Evolutionary conservation across 352 stramenopile species (phyloP), one percentile per base, ranked within the genome.

Genomic region (Sclerospora graminicola): DNA sequence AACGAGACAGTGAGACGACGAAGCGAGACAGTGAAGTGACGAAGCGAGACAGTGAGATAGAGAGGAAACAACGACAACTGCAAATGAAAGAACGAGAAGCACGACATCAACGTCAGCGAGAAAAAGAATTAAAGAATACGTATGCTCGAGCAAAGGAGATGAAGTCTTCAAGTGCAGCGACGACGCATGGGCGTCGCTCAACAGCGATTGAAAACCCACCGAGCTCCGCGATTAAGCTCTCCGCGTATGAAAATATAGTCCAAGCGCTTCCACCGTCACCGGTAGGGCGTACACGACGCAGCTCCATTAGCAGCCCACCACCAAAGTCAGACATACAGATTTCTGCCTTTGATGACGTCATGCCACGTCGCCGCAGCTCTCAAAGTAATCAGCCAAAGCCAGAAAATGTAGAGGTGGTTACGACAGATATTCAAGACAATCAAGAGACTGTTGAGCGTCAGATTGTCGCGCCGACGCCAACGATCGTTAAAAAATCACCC

Each of bases 241-340:
- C 45, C 8, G 45, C 49, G 7, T 54, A 60, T 11, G 35, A 54
- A 0, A 27, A 60, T 5, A 46, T 63, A 15, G 48, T 45, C 7
- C 44, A 59, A 14, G 41, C 60, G 0, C 53, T 68, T 2, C 45
- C 62, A 9, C 45, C 63, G 33, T 76, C 74, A 8, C 67, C 69
- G 0, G 63, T 80, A 16, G 66, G 60, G 1, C 62, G 50, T 41
- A 42, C 63, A 5, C 53, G 64, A 23, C 60, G 57, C 9, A 69
- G 54, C 11, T 66, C 51, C 1, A 33, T 60, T 14, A 46, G 30
- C 6, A 53, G 45, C 5, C 43, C 56, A 6, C 74, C 70, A 7
- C 70, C 74, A 0, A 66, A 63, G 37, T 80, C 67, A 32, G 61
- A 67, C 31, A 80, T 80, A 29, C 53, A 80, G 29, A 47, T 67